A percentile compares a stretch with the other conserved stretches of the same genome.
Evolutionary conservation across 768 basidiomycete genomes (phyloP).

Genomic region (Amanita exitialis): DNA sequence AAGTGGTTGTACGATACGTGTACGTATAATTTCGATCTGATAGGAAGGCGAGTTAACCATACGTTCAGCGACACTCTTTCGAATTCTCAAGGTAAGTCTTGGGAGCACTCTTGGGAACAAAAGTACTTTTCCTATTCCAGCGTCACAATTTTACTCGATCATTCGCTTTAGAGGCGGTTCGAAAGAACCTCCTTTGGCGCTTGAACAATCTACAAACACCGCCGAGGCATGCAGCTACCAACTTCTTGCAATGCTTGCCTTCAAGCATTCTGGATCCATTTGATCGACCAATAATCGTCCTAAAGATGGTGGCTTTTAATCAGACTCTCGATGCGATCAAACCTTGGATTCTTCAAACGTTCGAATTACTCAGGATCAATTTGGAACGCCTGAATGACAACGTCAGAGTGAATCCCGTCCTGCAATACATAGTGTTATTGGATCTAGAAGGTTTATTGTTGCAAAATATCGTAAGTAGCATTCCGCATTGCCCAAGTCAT

Average conservation of each 20-base stretch:
- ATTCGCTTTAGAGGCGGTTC: constrained; percentile 50
- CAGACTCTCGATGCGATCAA: constrained; percentile 28
- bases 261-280: constrained; percentile 43
- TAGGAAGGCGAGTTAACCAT: constrained; percentile 6
- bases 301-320: constrained; percentile 35
- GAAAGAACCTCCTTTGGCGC: constrained; percentile 49
- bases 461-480: constrained; percentile 41
- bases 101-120: constrained; percentile 5
- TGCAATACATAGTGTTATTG: constrained; percentile 63
- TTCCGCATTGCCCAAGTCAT: constrained; percentile 4
- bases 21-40: constrained; percentile 23
- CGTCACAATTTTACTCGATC: constrained; percentile 58
- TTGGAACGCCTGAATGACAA: constrained; percentile 37
- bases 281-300: constrained; percentile 53
- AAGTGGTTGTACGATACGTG: constrained; percentile 62
- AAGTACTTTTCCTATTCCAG: constrained; percentile 23
- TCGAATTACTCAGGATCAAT: constrained; percentile 51
- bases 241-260: constrained; percentile 44
- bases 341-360: constrained; percentile 32
- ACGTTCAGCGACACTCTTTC: constrained; percentile 42
- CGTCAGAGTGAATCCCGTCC: constrained; percentile 24
- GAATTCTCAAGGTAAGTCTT: constrained; percentile 47
- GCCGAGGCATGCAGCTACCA: constrained; percentile 17
- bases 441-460: constrained; percentile 51
- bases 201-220: constrained; percentile 31